Conservation (phyloP, 352 stramenopile species). For the Globisporangium heterothallicum region DNA sequence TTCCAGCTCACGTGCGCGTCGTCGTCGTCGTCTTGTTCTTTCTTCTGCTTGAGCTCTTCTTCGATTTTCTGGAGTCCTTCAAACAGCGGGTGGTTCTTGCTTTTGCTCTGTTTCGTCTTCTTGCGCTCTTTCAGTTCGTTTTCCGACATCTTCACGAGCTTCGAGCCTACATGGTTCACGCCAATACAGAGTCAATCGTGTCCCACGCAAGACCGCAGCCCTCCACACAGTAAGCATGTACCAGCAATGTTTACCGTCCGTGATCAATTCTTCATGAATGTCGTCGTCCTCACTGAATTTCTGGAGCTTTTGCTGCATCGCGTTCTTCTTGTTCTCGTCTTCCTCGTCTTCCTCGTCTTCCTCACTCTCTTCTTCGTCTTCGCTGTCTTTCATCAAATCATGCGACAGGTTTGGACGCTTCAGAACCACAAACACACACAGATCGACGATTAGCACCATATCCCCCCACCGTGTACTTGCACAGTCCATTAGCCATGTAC, state of each 20-base stretch:
- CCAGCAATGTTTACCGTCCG: constrained; percentile 33
- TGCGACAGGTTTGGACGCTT: constrained; percentile 37
- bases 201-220: neutral
- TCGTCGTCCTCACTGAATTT: constrained; percentile 27
- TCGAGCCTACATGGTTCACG: constrained; percentile 17
- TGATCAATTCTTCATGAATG: constrained; percentile 69
- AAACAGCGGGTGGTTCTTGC: constrained; percentile 64
- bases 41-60: constrained; percentile 55
- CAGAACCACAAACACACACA: constrained; percentile 7
- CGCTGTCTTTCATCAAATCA: constrained; percentile 46
- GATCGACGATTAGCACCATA: neutral
- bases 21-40: constrained; percentile 36
- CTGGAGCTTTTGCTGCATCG: neutral
- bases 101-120: too few species aligned
- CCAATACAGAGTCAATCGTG: too few species aligned
- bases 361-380: constrained; percentile 28
- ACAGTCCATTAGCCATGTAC: constrained; percentile 2
- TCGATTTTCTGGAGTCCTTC: constrained; percentile 72
- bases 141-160: constrained; percentile 29
- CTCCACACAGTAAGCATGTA: neutral
- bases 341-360: constrained; percentile 4
- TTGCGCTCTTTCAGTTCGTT: constrained; percentile 16
- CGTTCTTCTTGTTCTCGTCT: neutral
- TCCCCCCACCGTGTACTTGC: neutral
- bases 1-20: constrained; percentile 74